A percentile compares a stretch with the other conserved stretches of the same genome.
These are phyloP conservation scores for Iberis amara DNA, from an alignment of 441 rosid species.

Conservation along the genomic window DNA sequence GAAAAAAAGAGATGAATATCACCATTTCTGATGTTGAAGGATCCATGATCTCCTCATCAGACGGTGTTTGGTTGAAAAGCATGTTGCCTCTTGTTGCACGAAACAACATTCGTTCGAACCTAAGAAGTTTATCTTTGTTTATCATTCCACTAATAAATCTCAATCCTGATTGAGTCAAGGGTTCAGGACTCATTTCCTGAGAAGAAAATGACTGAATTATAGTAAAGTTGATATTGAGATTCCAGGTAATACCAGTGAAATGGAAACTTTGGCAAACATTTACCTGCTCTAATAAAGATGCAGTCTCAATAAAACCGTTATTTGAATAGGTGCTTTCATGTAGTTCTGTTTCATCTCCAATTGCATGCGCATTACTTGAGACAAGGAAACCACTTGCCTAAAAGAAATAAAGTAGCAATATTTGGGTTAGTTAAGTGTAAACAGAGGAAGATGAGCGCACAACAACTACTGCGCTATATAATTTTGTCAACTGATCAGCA, in stretches of 20 bases:
- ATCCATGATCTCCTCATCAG: conserved; percentile 89
- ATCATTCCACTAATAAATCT: conserved; percentile 89
- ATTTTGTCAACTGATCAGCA: conserved; percentile 2
- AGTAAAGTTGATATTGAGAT: conserved; percentile 24
- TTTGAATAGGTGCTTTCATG: conserved; percentile 63
- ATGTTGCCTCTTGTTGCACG: conserved; percentile 98
- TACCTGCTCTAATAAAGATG: conserved; percentile 88
- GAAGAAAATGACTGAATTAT: conserved; percentile 28
- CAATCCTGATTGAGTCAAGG: conserved; percentile 72
- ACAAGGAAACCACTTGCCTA: conserved; percentile 86
- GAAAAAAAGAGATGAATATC: conserved; percentile 26
- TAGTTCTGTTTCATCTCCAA: conserved; percentile 70
- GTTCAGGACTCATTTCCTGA: conserved; percentile 63
- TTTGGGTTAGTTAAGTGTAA: conserved; percentile 1
- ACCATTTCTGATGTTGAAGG: conserved; percentile 87
- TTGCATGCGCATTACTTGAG: conserved; percentile 60
- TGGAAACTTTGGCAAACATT: conserved; percentile 25
- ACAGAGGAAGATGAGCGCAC: conserved; percentile 9
- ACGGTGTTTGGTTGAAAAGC: conserved; percentile 89
- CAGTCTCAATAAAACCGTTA: conserved; percentile 42
- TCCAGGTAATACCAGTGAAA: conserved; percentile 23
- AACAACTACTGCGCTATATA: conserved; percentile 17
- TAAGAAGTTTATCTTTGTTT: conserved; percentile 64
- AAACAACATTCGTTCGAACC: conserved; percentile 91
- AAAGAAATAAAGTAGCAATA: conserved; percentile 22